phyloP scores from a whole-genome alignment of 805 yeast genomes.

The Zygosaccharomyces siamensis region DNA sequence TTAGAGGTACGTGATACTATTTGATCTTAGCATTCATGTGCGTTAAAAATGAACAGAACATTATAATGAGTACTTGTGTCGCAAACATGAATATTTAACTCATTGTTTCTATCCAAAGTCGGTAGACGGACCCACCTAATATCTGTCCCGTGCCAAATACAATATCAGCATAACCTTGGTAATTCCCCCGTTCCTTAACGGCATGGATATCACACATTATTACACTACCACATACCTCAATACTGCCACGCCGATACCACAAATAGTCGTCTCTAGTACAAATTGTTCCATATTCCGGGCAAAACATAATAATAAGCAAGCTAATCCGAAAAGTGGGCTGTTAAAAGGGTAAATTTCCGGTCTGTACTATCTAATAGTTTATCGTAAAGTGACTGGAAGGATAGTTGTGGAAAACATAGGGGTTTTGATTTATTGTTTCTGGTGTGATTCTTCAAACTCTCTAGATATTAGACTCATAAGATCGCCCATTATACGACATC shows the following conservation, averaged over 20 bases:
- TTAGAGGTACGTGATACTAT: conserved; percentile 49
- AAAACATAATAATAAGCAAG: conserved; percentile 42
- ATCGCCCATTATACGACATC: conserved; percentile 47
- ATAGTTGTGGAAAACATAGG: conserved; percentile 47
- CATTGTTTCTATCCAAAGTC: conserved; percentile 48
- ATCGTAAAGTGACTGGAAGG: conserved; percentile 63
- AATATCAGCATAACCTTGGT: conserved; percentile 78
- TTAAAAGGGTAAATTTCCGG: conserved; percentile 40
- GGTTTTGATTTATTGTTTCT: conserved; percentile 49
- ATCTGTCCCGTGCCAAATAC: conserved; percentile 72
- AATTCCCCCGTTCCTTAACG: conserved; percentile 68
- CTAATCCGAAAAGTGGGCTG: conserved; percentile 43
- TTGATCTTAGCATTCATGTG: conserved; percentile 37
- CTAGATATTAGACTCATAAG: conserved; percentile 46
- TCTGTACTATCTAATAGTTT: conserved; percentile 54
- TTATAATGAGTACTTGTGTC: conserved; percentile 45
- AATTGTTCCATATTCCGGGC: conserved; percentile 35
- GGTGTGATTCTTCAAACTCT: conserved; percentile 44
- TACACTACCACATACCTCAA: conserved; percentile 68
- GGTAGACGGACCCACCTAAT: conserved; percentile 62
- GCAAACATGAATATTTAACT: conserved; percentile 65
- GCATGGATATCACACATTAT: conserved; percentile 74
- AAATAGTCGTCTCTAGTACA: conserved; percentile 57
- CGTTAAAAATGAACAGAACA: conserved; percentile 36
- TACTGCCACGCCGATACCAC: conserved; percentile 91